Percentiles rank a stretch among this genome's conserved stretches.
Evolutionary conservation across 208 protist genomes (phyloP).

Genomic region (Leptomonas pyrrhocoris): DNA sequence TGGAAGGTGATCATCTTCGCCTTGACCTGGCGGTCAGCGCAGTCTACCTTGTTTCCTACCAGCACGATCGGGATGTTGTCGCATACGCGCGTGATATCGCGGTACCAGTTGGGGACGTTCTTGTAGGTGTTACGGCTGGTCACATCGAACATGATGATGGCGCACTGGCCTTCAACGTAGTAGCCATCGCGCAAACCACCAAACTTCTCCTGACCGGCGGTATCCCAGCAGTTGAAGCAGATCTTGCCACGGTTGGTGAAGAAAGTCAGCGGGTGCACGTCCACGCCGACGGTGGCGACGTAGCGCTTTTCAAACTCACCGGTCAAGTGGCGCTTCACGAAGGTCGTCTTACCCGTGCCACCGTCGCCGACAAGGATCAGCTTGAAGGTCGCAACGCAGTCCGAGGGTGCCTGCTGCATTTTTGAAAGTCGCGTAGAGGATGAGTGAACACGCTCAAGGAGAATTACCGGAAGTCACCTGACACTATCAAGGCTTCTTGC

Average conservation of each 20-base stretch:
- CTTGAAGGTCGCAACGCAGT: constrained; percentile 95
- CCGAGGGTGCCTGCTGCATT: constrained; percentile 45
- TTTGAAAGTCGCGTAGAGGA: constrained; percentile 1
- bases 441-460: background rate
- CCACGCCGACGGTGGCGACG: constrained; percentile 94
- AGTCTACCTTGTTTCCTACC: constrained; percentile 99
- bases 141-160: constrained; percentile 99
- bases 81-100: constrained; percentile 98
- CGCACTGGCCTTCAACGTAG: constrained; percentile 99
- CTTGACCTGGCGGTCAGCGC: constrained; percentile 99
- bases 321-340: constrained; percentile 99
- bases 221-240: constrained; percentile 99
- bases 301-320: constrained; percentile 99
- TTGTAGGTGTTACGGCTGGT: constrained; percentile 99
- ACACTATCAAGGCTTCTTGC: constrained; percentile 8
- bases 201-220: constrained; percentile 99
- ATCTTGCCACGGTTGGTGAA: constrained; percentile 99
- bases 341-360: constrained; percentile 99
- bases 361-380: constrained; percentile 99
- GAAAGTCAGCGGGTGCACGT: constrained; percentile 99
- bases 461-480: constrained; percentile 4
- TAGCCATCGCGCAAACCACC: constrained; percentile 99
- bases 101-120: constrained; percentile 99
- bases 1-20: constrained; percentile 99
- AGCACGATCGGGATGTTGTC: constrained; percentile 99